Conservation (phyloP, 495 filamentous ascomycete genomes). For the Tuber melanosporum region DNA sequence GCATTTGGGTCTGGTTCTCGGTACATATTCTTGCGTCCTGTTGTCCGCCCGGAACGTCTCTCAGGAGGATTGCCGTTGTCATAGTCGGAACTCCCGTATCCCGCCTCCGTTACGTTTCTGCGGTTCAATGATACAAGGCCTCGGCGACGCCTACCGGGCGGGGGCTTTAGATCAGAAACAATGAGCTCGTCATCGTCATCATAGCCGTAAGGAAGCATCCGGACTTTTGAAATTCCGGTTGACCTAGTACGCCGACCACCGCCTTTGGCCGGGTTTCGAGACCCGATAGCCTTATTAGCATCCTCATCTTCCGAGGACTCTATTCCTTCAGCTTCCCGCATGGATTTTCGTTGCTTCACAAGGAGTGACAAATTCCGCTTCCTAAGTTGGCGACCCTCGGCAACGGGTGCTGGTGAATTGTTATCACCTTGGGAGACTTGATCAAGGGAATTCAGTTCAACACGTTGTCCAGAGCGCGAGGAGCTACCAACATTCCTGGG, state of each 20-base stretch:
- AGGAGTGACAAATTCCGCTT: slow-evolving; percentile 2
- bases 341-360: background rate
- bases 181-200: slow-evolving; percentile 28
- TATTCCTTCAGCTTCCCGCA: background rate
- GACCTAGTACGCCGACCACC: slow-evolving; percentile 20
- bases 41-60: slow-evolving; percentile 24
- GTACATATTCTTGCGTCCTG: slow-evolving; percentile 30
- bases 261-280: background rate
- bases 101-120: background rate
- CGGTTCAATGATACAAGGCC: background rate
- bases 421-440: background rate
- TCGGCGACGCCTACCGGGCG: background rate
- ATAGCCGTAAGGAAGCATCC: slow-evolving; percentile 29
- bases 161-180: slow-evolving; percentile 15
- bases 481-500: background rate
- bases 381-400: background rate
- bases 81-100: slow-evolving; percentile 3
- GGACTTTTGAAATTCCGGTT: slow-evolving; percentile 12
- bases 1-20: slow-evolving; percentile 22
- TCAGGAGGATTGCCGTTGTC: slow-evolving; percentile 2
- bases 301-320: background rate
- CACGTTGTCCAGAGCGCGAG: background rate
- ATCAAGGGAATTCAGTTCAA: background rate
- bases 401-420: background rate
- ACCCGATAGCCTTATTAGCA: background rate